Base-by-base conservation (phyloP, 371 early-diverging fungal genomes). In the Entomophthora muscae region DNA sequence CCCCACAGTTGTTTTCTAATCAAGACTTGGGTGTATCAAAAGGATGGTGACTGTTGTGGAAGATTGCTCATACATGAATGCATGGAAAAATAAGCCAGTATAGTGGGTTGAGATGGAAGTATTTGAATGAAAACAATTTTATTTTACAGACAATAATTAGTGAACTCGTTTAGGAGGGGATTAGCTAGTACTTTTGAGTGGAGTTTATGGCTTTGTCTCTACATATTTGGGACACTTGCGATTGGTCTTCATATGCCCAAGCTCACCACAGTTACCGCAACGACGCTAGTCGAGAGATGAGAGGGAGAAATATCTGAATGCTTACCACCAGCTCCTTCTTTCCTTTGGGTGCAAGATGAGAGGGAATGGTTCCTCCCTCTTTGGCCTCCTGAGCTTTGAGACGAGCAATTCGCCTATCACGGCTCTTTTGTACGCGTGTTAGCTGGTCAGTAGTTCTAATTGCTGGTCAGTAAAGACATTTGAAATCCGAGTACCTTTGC, bases 171-270 rank as follows among this genome's bases (percentile, higher is more conserved):
- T n/a, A n/a, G n/a, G n/a, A n/a, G n/a, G n/a, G n/a, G n/a, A n/a
- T n/a, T n/a, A n/a, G n/a, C n/a, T n/a, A n/a, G n/a, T n/a, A n/a
- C n/a, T n/a, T n/a, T n/a, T n/a, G 42, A 17, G 42, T 42, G 42
- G 10, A 17, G 17, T 5, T 17, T 42, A 42, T 5, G 42, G 42
- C 42, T 55, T 66, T 28, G 57, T 32, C 24, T 73, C 74, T 27
- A 79, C 75, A 55, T 79, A 86, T 67, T 75, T 82, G 55, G 90
- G 90, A 64, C 91, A 91, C 59, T 80, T 85, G 59, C 84, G 83
- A 70, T 89, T 91, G 2, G 90, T 90, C 70, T 86, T 90, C 87
- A 89, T 91, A 62, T 91, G 91, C 22, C 91, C 91, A 13, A 83
- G 69, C 66, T 83, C 78, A 51, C 90, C 90, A 70, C 91, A 91